Evolutionary conservation across 352 stramenopile species (phyloP), one percentile per base, ranked within the genome.

Genomic region (Phytopythium vexans): DNA sequence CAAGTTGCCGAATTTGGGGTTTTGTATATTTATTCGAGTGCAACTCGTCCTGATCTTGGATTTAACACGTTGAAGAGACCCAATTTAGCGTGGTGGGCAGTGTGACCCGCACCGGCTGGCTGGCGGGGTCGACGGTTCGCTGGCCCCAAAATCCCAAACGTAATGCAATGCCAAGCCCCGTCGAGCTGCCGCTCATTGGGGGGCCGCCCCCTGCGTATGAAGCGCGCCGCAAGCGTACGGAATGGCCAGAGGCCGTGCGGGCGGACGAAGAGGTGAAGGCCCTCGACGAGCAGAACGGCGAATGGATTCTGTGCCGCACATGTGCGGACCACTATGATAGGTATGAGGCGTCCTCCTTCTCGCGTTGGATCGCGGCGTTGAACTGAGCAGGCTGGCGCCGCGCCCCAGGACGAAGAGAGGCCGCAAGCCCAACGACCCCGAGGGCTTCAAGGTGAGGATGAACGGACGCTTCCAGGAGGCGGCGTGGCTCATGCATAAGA

Each of bases 371-470:
- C 36, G 37, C 37, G 5, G n/a, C 50, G 35, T 4, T 57, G 38
- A 34, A 1, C n/a, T 34, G 14, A 11, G 11, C n/a, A n/a, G 15
- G 34, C 38, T 31, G 11, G 4, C 14, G 12, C 6, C n/a, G 11
- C 51, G 40, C 56, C 32, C 4, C 33, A 88, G 74, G 35, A 86
- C 77, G 36, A 63, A 56, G 37, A 60, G 69, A 46, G 77, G 77
- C 15, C 67, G 77, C 12, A 76, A 74, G 52, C 77, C 77, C n/a
- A 86, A 86, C 52, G 77, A 86, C 35, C 70, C 72, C 3, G 62
- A 74, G 6, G 77, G 77, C 3, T 88, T 86, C 50, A 88, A 85
- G 46, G 71, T 88, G 11, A 88, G 84, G 46, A 88, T 88, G 77
- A 88, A 88, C 38, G 72, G 74, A 2, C 68, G 55, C 21, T 86